These are phyloP conservation scores for Biscutella laevigata DNA, from an alignment of 441 rosid genomes.

Conservation along the genomic window DNA sequence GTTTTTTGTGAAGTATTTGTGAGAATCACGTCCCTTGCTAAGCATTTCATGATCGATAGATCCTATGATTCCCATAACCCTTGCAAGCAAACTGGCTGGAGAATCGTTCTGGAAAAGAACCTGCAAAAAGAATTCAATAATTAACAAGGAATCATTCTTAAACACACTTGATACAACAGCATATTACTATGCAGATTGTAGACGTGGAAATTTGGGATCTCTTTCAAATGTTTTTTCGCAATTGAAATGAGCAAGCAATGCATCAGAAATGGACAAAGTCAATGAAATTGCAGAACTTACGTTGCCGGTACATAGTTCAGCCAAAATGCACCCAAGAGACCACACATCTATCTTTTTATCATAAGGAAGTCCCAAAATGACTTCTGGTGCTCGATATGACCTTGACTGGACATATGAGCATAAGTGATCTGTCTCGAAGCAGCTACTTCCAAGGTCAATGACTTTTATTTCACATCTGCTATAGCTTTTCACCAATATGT, in stretches of 20 bases:
- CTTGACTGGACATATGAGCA: constrained; percentile 98
- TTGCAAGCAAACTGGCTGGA: constrained; percentile 86
- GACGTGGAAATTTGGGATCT: neutral
- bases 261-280: neutral
- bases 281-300: constrained; percentile 41
- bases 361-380: constrained; percentile 83
- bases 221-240: neutral
- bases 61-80: constrained; percentile 82
- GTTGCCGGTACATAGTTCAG: constrained; percentile 95
- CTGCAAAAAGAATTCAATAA: constrained; percentile 28
- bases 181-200: neutral
- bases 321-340: constrained; percentile 98
- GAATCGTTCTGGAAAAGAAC: constrained; percentile 99
- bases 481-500: constrained; percentile 89
- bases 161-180: neutral
- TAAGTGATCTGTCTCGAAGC: constrained; percentile 94
- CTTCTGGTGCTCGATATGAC: constrained; percentile 98
- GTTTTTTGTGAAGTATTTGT: constrained; percentile 84
- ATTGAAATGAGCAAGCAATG: neutral
- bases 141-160: neutral
- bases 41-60: constrained; percentile 75
- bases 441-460: constrained; percentile 98
- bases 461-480: constrained; percentile 97
- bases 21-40: constrained; percentile 82
- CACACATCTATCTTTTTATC: constrained; percentile 91